Conservation (phyloP, 148 eudicot genomes). For the Rhododendron mucronatum region DNA sequence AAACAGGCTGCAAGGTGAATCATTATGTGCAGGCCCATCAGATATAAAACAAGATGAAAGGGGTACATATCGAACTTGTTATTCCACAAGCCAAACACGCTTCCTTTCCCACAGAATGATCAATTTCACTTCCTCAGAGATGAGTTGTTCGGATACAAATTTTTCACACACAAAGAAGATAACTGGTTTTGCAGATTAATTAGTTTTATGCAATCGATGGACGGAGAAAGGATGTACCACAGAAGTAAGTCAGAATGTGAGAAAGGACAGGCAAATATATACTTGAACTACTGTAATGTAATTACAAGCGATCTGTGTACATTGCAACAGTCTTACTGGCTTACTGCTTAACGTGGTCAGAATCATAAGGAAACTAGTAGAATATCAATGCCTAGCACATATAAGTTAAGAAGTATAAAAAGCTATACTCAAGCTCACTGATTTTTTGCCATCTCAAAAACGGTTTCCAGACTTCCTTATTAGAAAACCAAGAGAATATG, state of each 20-base stretch:
- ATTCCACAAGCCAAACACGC: background rate
- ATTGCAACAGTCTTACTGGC: background rate
- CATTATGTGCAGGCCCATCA: background rate
- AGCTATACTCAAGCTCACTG: background rate
- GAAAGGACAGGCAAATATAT: background rate
- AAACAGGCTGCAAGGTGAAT: background rate
- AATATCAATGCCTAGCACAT: background rate
- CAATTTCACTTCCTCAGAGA: background rate
- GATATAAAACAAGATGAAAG: background rate
- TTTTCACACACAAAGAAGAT: background rate
- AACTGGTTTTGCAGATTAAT: background rate
- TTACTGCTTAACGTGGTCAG: background rate
- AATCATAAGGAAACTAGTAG: background rate
- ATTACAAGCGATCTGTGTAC: background rate
- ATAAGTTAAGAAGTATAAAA: background rate
- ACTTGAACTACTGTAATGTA: background rate
- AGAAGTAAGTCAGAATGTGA: background rate
- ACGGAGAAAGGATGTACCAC: background rate
- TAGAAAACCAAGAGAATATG: background rate
- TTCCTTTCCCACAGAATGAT: background rate
- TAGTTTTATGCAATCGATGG: background rate
- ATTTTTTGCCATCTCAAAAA: background rate
- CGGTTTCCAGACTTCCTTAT: background rate
- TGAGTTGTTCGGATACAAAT: background rate
- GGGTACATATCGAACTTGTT: background rate